Base-by-base conservation (phyloP, 1,139 yeast species). In the Kurtzmaniella quercitrusa region DNA sequence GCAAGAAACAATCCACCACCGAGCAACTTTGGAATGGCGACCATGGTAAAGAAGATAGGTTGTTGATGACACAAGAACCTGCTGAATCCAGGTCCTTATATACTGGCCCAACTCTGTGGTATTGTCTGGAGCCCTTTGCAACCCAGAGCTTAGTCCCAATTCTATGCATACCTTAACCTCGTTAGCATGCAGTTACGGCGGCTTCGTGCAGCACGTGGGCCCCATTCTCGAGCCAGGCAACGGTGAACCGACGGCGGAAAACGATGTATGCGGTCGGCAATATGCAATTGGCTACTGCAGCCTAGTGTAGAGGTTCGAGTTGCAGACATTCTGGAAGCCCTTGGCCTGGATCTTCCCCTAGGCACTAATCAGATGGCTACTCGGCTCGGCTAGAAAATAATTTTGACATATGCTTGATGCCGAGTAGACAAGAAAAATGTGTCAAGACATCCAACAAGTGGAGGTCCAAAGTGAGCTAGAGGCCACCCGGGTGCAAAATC, bases 1-100 rank as follows among this genome's bases (percentile, higher is more conserved):
- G 58, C 62, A 39, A 65, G 55, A 38, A 60, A 54, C 38, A 65
- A 54, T 3, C 68, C 68, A 47, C 57, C 54, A 45, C 58, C 56
- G 42, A 65, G 42, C 29, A 63, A 50, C 41, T 58, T 63, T n/a
- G 68, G 60, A 27, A 65, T 45, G 1, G 66, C 57, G 46, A 65
- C 70, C 70, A 65, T 65, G 16, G 40, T 12, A 11, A 15, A 34
- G 37, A 3, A 12, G 14, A 19, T 21, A 21, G 23, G 23, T 8
- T 34, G 16, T 19, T 41, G 38, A 37, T 34, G 41, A 45, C 34
- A 39, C 14, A 34, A 43, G 33, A 6, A 16, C 19, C 34, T 29
- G 25, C 23, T 33, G 37, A 43, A 33, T 42, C 19, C 39, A 17
- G 14, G 31, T n/a, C 5, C 12, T 27, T 27, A 27, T 27, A 27